Evolutionary conservation across 148 eudicot species (phyloP).

Genomic region (Nyssa sinensis): DNA sequence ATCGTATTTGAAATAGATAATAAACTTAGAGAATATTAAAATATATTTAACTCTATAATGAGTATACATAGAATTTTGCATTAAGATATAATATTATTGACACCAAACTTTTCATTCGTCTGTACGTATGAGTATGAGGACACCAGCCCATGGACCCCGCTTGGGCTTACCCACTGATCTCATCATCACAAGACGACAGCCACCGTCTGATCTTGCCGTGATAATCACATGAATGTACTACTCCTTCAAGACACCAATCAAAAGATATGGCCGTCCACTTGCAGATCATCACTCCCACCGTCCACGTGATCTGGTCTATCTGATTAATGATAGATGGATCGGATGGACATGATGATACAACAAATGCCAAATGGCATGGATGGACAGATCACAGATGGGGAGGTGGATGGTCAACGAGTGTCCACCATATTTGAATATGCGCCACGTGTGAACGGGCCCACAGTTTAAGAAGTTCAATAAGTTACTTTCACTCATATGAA

Average conservation of each 20-base stretch:
- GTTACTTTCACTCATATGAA: no score
- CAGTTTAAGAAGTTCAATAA: no score
- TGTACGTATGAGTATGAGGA: no score
- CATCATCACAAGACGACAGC: background rate
- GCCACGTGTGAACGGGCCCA: background rate
- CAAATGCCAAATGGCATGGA: background rate
- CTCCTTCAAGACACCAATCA: background rate
- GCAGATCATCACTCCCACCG: constrained; percentile 7
- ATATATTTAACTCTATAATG: no score
- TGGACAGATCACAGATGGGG: background rate
- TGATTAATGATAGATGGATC: no score
- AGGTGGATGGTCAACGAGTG: background rate
- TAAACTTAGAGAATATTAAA: no score
- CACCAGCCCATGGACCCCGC: background rate
- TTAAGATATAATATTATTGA: no score
- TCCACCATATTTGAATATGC: background rate
- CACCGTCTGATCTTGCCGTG: background rate
- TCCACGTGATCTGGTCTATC: no score
- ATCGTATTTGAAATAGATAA: no score
- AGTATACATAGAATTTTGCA: no score
- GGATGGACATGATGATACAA: no score
- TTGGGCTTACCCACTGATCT: background rate
- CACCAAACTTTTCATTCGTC: no score
- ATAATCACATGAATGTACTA: background rate
- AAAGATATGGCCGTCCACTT: background rate